Evolutionary conservation across 192 early-diverging fungal species (phyloP).

Genomic region (Phycomyces nitens): DNA sequence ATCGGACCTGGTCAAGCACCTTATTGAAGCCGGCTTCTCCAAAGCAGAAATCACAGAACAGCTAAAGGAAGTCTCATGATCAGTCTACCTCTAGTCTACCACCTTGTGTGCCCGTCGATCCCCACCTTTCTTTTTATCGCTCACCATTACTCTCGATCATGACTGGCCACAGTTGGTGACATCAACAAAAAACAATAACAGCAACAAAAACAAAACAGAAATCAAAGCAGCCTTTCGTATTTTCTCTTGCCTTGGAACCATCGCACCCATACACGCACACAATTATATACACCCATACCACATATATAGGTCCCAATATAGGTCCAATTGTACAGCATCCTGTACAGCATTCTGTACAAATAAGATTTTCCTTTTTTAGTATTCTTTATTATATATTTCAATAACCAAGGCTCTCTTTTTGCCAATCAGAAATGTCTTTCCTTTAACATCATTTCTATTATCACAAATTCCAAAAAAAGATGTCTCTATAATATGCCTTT

Average conservation of each 20-base stretch:
- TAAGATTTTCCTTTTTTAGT: neutral
- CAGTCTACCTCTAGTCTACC: neutral
- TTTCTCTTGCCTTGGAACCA: too few species aligned
- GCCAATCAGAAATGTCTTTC: too few species aligned
- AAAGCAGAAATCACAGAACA: conserved; percentile 29
- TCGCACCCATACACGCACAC: too few species aligned
- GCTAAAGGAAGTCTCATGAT: conserved; percentile 7
- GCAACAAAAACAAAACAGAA: neutral
- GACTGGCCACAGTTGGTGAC: neutral
- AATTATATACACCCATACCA: too few species aligned
- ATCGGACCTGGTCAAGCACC: conserved; percentile 29
- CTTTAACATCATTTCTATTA: too few species aligned
- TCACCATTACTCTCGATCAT: too few species aligned
- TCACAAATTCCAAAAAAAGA: too few species aligned
- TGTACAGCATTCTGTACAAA: neutral
- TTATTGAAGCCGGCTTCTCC: conserved; percentile 26
- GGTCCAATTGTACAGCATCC: neutral
- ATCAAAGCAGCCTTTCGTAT: too few species aligned
- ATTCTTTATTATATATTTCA: neutral
- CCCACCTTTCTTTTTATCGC: neutral
- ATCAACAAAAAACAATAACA: neutral
- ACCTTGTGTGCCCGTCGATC: neutral
- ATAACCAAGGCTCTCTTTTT: neutral
- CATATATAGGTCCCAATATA: too few species aligned
- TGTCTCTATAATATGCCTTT: too few species aligned